Percentiles rank a stretch among this genome's conserved stretches.
Conservation (phyloP, 2,329 filamentous ascomycete genomes). For the Penicillium sp. region DNA sequence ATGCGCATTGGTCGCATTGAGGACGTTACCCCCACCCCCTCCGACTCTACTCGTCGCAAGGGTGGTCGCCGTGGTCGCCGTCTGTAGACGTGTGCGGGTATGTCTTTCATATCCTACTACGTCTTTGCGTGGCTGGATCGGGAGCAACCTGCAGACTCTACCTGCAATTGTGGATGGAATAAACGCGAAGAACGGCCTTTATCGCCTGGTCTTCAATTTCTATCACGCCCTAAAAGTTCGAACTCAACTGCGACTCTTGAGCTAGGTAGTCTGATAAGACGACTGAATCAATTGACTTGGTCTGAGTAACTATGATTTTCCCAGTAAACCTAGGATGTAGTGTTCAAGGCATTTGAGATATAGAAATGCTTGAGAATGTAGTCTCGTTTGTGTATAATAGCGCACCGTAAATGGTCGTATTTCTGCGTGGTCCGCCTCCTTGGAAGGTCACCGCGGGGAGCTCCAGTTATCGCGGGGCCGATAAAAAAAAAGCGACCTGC, state of each 20-base stretch:
- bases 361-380: too few relatives aligned
- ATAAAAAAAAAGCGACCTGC: slow-evolving; percentile 8
- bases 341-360: too few relatives aligned
- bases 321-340: background rate
- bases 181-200: slow-evolving; percentile 59
- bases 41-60: slow-evolving; percentile 99
- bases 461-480: slow-evolving; percentile 11
- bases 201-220: slow-evolving; percentile 56
- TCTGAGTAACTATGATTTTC: slow-evolving; percentile 11
- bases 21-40: slow-evolving; percentile 98
- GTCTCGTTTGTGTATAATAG: too few relatives aligned
- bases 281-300: slow-evolving; percentile 29
- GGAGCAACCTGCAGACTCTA: slow-evolving; percentile 37
- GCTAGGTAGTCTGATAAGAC: slow-evolving; percentile 28
- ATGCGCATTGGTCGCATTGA: slow-evolving; percentile 99
- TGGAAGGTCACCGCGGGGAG: background rate
- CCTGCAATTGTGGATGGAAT: slow-evolving; percentile 52
- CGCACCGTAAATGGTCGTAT: too few relatives aligned
- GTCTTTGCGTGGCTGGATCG: slow-evolving; percentile 36
- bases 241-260: slow-evolving; percentile 29
- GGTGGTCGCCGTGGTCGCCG: slow-evolving; percentile 99
- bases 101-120: slow-evolving; percentile 35
- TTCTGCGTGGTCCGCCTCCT: background rate
- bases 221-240: slow-evolving; percentile 40
- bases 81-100: slow-evolving; percentile 71